Conservation (phyloP, 2,329 filamentous ascomycete species). For the Passalora sequoiae region DNA sequence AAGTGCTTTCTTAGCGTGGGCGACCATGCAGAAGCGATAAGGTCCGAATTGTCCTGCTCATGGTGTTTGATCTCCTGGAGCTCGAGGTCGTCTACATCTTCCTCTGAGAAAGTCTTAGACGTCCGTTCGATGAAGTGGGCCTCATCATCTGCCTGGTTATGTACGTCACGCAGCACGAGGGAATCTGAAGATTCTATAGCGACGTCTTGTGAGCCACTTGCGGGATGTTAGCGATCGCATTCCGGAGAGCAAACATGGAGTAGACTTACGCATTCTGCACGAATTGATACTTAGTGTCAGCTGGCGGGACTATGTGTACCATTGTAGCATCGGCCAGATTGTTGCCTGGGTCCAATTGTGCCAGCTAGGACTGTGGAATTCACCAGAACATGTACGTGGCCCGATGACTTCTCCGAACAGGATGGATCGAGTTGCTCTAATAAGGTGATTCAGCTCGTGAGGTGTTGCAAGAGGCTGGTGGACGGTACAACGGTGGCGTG, state of each 20-base stretch:
- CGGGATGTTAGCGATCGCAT: background rate
- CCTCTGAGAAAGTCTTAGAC: slow-evolving; percentile 2
- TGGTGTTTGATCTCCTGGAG: background rate
- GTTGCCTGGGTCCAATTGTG: background rate
- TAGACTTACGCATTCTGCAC: background rate
- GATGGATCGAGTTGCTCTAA: no score
- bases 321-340: background rate
- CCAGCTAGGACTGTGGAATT: no score
- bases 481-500: no score
- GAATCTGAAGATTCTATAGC: background rate
- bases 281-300: background rate
- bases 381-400: no score
- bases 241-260: background rate
- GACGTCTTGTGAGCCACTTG: slow-evolving; percentile 1
- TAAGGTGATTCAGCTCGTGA: no score
- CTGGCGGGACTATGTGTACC: background rate
- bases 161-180: background rate
- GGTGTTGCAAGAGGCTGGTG: no score
- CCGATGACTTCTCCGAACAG: no score
- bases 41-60: background rate
- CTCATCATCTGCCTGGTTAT: background rate
- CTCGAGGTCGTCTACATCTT: slow-evolving; percentile 1
- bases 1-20: background rate
- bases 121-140: background rate
- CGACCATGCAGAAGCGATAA: background rate